A percentile compares a stretch with the other conserved stretches of the same genome.
phyloP scores from a whole-genome alignment of 225 moss, liverwort and hornwort species.

The Rhytidiadelphus loreus region DNA sequence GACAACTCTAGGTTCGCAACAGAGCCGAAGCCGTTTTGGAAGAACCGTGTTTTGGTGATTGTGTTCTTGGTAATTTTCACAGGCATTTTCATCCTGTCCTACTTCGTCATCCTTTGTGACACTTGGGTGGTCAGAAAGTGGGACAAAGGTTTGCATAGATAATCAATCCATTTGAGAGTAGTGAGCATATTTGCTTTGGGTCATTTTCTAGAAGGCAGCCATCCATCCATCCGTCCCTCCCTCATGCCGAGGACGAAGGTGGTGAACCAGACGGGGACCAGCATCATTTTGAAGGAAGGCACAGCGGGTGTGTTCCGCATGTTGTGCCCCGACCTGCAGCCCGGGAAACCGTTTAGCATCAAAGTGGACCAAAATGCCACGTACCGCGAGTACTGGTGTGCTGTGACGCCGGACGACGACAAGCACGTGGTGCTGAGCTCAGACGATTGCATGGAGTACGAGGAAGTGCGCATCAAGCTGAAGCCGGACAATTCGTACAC shows the following conservation, averaged over 20 bases:
- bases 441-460: background rate
- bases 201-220: background rate
- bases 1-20: accelerated
- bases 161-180: background rate
- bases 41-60: background rate
- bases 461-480: background rate
- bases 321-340: accelerated
- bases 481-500: background rate
- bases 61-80: background rate
- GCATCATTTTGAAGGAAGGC: background rate
- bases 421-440: background rate
- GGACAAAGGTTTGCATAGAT: background rate
- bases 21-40: too few species aligned
- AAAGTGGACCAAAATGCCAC: background rate
- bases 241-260: background rate
- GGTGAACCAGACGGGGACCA: background rate
- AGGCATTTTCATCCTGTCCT: background rate
- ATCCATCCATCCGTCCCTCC: too few species aligned
- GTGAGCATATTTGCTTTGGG: too few species aligned
- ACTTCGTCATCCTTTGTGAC: background rate
- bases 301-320: background rate
- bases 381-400: background rate
- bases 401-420: background rate
- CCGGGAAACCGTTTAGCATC: accelerated
- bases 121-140: background rate